Percentiles rank a stretch among this genome's conserved stretches.
Conservation (phyloP, 2,329 filamentous ascomycete genomes). For the Hortaea werneckii region DNA sequence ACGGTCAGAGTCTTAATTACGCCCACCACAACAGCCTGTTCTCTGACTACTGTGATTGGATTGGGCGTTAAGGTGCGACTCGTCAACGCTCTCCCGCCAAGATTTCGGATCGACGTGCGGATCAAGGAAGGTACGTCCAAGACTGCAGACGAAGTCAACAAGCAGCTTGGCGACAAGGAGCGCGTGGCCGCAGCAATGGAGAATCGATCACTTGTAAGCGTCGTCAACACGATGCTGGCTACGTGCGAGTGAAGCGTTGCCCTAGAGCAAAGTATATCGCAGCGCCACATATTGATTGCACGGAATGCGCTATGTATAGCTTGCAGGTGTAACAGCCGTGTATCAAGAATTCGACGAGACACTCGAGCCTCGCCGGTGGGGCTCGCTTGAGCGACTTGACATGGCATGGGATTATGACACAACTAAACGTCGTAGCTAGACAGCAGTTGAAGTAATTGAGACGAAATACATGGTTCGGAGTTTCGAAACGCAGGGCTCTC, state of each 20-base stretch:
- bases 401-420: too few species aligned
- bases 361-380: too few species aligned
- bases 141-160: conserved; percentile 91
- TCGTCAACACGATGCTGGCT: conserved; percentile 80
- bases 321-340: too few species aligned
- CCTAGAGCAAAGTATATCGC: not conserved
- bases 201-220: conserved; percentile 79
- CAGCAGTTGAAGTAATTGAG: too few species aligned
- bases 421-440: too few species aligned
- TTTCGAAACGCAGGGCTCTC: too few species aligned
- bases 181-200: conserved; percentile 88
- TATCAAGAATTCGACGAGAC: too few species aligned
- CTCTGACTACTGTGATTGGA: conserved; percentile 89
- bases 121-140: conserved; percentile 96
- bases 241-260: conserved; percentile 23
- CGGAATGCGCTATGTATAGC: too few species aligned
- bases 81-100: conserved; percentile 80
- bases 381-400: too few species aligned
- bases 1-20: conserved; percentile 82
- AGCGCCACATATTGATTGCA: too few species aligned
- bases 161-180: conserved; percentile 94
- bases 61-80: conserved; percentile 84
- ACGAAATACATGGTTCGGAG: too few species aligned
- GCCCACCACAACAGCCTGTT: conserved; percentile 94
- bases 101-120: conserved; percentile 82